These are phyloP conservation scores for Camelina laxa DNA, from an alignment of 345 rosid genomes.

Conservation along the genomic window DNA sequence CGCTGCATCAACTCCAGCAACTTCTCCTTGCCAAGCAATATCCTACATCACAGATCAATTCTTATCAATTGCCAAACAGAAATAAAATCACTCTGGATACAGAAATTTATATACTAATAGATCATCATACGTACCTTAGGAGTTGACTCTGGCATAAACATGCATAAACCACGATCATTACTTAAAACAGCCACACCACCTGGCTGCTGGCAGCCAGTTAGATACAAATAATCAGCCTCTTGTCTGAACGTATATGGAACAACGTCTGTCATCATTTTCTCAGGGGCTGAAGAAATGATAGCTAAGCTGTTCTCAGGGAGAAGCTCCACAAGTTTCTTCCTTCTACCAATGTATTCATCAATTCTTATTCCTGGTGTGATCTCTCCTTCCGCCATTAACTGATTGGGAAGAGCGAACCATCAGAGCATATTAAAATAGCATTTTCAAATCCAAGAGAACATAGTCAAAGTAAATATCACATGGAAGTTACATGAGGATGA, in stretches of 20 bases:
- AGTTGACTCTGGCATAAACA: slow-evolving; percentile 96
- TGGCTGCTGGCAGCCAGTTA: slow-evolving; percentile 96
- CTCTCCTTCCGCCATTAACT: slow-evolving; percentile 90
- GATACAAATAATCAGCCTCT: slow-evolving; percentile 83
- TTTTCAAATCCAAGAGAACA: slow-evolving; percentile 1
- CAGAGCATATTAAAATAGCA: slow-evolving; percentile 19
- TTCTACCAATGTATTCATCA: slow-evolving; percentile 78
- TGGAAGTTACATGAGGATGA: slow-evolving; percentile 76
- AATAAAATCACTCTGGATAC: neutral
- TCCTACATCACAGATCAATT: slow-evolving; percentile 56
- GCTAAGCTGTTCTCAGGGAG: slow-evolving; percentile 83
- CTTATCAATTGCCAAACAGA: slow-evolving; percentile 10
- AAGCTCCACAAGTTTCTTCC: slow-evolving; percentile 71
- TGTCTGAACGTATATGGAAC: slow-evolving; percentile 90
- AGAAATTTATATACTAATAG: neutral
- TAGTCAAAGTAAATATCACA: neutral
- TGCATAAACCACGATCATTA: slow-evolving; percentile 80
- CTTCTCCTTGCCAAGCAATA: slow-evolving; percentile 85
- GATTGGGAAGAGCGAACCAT: slow-evolving; percentile 32
- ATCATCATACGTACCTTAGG: slow-evolving; percentile 56
- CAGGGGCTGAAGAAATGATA: slow-evolving; percentile 80
- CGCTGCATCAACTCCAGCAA: slow-evolving; percentile 93
- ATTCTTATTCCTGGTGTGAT: slow-evolving; percentile 78
- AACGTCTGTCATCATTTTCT: slow-evolving; percentile 97
- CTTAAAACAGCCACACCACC: slow-evolving; percentile 91